These are phyloP conservation scores for Gaertneriomyces sp. DNA, from an alignment of 192 early-diverging fungal species.

Conservation along the genomic window DNA sequence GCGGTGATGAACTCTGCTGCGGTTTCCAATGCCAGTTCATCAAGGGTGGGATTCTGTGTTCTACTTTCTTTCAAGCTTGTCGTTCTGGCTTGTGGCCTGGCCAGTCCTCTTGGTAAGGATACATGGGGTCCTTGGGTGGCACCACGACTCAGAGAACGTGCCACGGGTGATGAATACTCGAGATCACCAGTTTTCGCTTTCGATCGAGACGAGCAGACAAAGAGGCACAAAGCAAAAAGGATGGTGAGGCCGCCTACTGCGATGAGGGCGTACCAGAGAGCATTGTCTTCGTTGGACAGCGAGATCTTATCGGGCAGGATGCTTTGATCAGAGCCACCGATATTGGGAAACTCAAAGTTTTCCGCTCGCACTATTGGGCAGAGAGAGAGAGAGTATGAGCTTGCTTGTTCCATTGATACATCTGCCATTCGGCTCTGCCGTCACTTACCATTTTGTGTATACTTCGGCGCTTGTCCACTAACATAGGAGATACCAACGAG, in stretches of 20 bases:
- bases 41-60: not conserved
- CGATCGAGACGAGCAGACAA: not conserved
- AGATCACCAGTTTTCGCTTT: no score
- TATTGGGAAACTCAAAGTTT: not conserved
- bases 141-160: no score
- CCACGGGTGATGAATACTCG: no score
- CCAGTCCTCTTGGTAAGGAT: constrained; percentile 12
- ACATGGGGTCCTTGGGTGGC: not conserved
- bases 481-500: no score
- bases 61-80: no score
- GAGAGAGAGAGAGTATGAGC: no score
- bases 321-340: not conserved
- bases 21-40: not conserved
- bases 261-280: constrained; percentile 14
- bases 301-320: not conserved
- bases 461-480: no score
- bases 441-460: no score
- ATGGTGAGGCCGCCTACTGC: constrained; percentile 4
- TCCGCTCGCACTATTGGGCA: no score
- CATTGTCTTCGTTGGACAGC: constrained; percentile 12
- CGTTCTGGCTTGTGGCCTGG: no score
- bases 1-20: constrained; percentile 23
- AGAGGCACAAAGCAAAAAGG: constrained; percentile 15
- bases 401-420: no score
- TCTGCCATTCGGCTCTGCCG: no score